Base-by-base conservation (phyloP, 2,329 filamentous ascomycete species). In the Hyphodiscus sp. region DNA sequence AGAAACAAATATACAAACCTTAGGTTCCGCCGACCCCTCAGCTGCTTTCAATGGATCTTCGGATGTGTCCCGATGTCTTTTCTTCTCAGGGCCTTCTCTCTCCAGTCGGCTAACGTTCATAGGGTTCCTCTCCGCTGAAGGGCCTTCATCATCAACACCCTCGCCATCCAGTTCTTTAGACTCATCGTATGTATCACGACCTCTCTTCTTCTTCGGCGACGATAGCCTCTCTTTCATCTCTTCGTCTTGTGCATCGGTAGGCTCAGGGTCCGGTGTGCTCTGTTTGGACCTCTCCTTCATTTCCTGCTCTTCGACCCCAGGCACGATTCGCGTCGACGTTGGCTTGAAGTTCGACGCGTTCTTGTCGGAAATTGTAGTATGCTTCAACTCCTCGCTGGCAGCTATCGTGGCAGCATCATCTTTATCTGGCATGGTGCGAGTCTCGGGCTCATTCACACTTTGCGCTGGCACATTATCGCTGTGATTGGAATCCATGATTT, bases 161-260 rank as follows among this genome's bases (percentile, higher is more conserved):
- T 67, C 52, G 4, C 60, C 60, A 2, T 64, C 65, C 13, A 53
- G 41, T 11, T 63, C 74, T 61, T 70, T 74, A 48, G 70, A 68
- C 47, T 76, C 73, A 26, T 83, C 81, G 23, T 67, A 65, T 43
- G 60, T 60, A 57, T 68, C 67, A 49, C 67, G 62, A 20, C 65
- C 65, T 59, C 82, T 76, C 73, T 85, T 86, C 74, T 85, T 86
- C 72, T 85, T 85, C 29, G 82, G 82, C 13, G 81, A 85, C 19
- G 75, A 72, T 45, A 82, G 42, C 53, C 76, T 72, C 47, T 82
- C 77, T 64, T 71, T 76, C 61, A 74, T 65, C 41, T 71, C 68
- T 50, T 76, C 69, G 57, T 67, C 62, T 50, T 70, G 67, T 46
- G 66, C 64, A 41, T 73, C 70, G 20, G 71, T 71, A 2, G 71